A percentile compares a stretch with the other conserved stretches of the same genome.
Conservation (phyloP, 495 filamentous ascomycete species). For the Trichoderma orchidacearum region DNA sequence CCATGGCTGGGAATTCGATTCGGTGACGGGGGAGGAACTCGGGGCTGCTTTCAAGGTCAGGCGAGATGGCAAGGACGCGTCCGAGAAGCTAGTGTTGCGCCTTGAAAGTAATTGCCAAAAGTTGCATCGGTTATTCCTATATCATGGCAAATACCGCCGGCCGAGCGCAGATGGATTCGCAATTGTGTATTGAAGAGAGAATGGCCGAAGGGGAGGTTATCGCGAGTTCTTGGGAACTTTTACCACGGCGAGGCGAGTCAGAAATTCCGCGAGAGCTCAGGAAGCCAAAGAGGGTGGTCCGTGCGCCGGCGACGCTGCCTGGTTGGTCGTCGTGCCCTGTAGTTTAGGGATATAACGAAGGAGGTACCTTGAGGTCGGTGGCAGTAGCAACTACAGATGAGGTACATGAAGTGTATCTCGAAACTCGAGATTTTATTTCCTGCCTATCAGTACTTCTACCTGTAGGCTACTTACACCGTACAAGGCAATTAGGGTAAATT, state of each 20-base stretch:
- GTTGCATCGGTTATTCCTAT: neutral
- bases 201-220: neutral
- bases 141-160: neutral
- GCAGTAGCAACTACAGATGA: too few relatives aligned
- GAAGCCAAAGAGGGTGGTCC: neutral
- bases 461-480: too few relatives aligned
- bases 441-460: too few relatives aligned
- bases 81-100: neutral
- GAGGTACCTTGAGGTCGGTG: too few relatives aligned
- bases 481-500: too few relatives aligned
- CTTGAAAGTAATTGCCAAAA: neutral
- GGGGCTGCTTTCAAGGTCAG: neutral
- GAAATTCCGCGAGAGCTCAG: neutral
- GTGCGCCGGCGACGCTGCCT: neutral
- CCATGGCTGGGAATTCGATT: constrained; percentile 9
- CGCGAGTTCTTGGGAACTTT: neutral
- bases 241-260: neutral
- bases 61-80: constrained; percentile 2
- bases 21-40: neutral
- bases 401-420: too few relatives aligned
- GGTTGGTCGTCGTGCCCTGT: too few relatives aligned
- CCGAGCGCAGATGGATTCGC: neutral
- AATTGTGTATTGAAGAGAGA: neutral
- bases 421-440: too few relatives aligned
- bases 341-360: too few relatives aligned